Percentiles rank a stretch among this genome's conserved stretches.
These are phyloP conservation scores for Dicorynia guianensis DNA, from an alignment of 306 rosid species.

Conservation along the genomic window DNA sequence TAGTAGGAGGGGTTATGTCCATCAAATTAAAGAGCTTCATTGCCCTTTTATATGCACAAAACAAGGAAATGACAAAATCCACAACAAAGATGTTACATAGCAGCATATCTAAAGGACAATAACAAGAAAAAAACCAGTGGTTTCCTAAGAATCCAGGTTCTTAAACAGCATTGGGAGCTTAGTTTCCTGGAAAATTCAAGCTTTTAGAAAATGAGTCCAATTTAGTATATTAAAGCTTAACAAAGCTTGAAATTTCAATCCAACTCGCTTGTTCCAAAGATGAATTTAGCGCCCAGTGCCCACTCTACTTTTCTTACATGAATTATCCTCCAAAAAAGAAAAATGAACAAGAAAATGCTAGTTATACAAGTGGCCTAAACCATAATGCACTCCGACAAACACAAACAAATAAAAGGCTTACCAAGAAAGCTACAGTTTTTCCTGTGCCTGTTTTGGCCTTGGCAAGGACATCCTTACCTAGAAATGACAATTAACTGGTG, in stretches of 20 bases:
- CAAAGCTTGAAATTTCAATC: background rate
- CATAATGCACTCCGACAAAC: constrained; percentile 20
- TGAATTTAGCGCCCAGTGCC: background rate
- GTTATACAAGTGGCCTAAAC: constrained; percentile 34
- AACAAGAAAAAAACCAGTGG: no score
- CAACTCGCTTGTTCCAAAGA: background rate
- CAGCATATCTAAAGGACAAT: background rate
- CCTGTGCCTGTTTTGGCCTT: constrained; percentile 98
- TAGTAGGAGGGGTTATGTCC: no score
- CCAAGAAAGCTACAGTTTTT: constrained; percentile 98
- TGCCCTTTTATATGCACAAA: background rate
- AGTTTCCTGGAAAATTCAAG: background rate
- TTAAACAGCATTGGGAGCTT: background rate
- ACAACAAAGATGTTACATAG: background rate
- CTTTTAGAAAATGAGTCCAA: background rate
- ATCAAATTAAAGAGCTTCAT: no score
- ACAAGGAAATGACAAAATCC: background rate
- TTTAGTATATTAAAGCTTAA: background rate
- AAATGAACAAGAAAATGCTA: constrained; percentile 2
- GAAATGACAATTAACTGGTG: constrained; percentile 38
- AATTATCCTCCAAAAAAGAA: background rate
- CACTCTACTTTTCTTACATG: background rate
- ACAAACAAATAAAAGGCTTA: constrained; percentile 43
- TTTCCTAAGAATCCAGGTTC: background rate
- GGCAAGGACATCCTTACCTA: constrained; percentile 98